Base-by-base conservation (phyloP, 2,329 filamentous ascomycete genomes). In the Elsinoe fawcettii region DNA sequence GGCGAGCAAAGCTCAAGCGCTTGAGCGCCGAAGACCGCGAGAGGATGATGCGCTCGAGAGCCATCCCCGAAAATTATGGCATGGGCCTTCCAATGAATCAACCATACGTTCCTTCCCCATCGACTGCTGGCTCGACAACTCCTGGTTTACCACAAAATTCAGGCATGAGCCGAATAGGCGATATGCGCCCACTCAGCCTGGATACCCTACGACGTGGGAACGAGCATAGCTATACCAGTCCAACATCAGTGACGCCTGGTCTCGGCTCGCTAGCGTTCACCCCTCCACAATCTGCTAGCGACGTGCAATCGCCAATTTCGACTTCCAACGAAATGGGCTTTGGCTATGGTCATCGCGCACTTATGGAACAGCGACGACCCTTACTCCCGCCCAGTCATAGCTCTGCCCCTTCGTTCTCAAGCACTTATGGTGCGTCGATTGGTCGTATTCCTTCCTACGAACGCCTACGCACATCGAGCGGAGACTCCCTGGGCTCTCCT, bases 181-280 rank as follows among this genome's bases (percentile, higher is more conserved):
- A 85, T 72, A 81, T 85, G 73, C 78, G 85, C 30, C 83, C 86
- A 1, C 67, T 89, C 61, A 83, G 87, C 72, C 77, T 88, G 22
- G 86, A 89, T 64, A 80, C 79, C 0, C 79, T 87, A 60, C 77
- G 85, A 60, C 79, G 85, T 63, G 81, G 85, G 9, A 82, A 83
- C n/a, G 80, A 84, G 20, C 83, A 86, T 64, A 75, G 85, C 63
- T 87, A 86, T 58, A 57, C 61, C 12, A 66, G 62, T 9, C 80
- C 85, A 0, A 82, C 83, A 0, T 82, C 82, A 9, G 76, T 89
- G 23, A 87, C 80, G 61, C 83, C 85, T 23, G 81, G 81, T 0
- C 86, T 88, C 69, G 82, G 83, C 8, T 77, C 77, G 61, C 83
- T 88, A 63, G 81, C 81, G 1, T 88, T 88, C 66, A 80, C 79